Percentiles rank a stretch among this genome's conserved stretches.
These are phyloP conservation scores for Kalmusia sp. DNA, from an alignment of 2,329 filamentous ascomycete genomes.

Conservation along the genomic window DNA sequence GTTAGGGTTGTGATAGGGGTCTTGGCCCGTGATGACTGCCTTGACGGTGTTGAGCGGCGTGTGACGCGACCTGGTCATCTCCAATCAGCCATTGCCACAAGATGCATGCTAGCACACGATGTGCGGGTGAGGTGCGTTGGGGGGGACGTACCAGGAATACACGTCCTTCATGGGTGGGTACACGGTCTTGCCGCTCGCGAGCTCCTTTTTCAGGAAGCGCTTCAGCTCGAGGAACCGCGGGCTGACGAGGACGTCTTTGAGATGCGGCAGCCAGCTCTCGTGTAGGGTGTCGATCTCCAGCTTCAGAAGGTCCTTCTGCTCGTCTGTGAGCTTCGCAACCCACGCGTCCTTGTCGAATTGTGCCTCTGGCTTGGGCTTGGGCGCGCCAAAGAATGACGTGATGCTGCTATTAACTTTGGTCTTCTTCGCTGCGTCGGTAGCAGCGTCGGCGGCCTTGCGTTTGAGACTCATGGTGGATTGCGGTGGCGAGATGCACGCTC, in stretches of 20 bases:
- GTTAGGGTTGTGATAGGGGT: slow-evolving; percentile 94
- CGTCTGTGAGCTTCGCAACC: slow-evolving; percentile 77
- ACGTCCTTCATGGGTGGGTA: slow-evolving; percentile 90
- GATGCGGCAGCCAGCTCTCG: slow-evolving; percentile 85
- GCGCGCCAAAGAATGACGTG: slow-evolving; percentile 84
- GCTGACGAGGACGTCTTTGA: slow-evolving; percentile 84
- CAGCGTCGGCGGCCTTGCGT: slow-evolving; percentile 56
- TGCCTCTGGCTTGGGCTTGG: slow-evolving; percentile 51
- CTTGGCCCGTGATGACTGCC: slow-evolving; percentile 92
- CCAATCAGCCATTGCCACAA: slow-evolving; percentile 11
- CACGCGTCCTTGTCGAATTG: slow-evolving; percentile 89
- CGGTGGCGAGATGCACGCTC: slow-evolving; percentile 14
- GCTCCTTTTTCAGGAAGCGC: slow-evolving; percentile 82
- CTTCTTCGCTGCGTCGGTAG: slow-evolving; percentile 56
- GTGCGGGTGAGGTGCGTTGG: no score
- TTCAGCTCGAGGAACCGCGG: slow-evolving; percentile 88
- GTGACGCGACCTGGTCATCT: slow-evolving; percentile 77
- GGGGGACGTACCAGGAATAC: slow-evolving; percentile 80
- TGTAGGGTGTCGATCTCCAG: slow-evolving; percentile 93
- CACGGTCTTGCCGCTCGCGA: slow-evolving; percentile 74
- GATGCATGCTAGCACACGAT: slow-evolving; percentile 13
- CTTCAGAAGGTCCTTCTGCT: slow-evolving; percentile 82
- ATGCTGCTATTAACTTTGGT: slow-evolving; percentile 74
- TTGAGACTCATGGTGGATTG: slow-evolving; percentile 58
- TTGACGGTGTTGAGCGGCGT: slow-evolving; percentile 90